Percentiles rank a stretch among this genome's conserved stretches.
Evolutionary conservation across 2,329 filamentous ascomycete species (phyloP).

Genomic region (Paraphoma sp.): DNA sequence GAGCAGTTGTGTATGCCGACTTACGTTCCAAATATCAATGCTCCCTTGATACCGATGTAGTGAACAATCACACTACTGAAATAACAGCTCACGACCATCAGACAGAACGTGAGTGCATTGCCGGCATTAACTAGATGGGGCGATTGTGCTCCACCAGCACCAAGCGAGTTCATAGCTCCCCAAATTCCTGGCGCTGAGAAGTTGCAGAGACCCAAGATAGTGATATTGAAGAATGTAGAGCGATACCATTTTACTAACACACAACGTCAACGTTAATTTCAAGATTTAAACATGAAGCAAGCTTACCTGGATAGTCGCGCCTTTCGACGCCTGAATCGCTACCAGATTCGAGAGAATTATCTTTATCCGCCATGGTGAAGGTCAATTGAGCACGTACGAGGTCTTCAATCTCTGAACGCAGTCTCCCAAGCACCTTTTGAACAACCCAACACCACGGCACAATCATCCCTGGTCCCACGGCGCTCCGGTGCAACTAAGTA

Average conservation of each 20-base stretch:
- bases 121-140: conserved; percentile 73
- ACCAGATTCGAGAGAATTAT: conserved; percentile 23
- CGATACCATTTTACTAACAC: conserved; percentile 69
- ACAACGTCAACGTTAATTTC: not conserved
- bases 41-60: conserved; percentile 73
- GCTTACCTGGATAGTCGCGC: conserved; percentile 33
- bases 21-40: conserved; percentile 73
- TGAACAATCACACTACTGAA: conserved; percentile 69
- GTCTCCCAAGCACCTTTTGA: not conserved
- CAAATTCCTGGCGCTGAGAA: conserved; percentile 75
- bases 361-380: conserved; percentile 19
- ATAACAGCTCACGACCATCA: conserved; percentile 75
- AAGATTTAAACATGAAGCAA: not conserved
- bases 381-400: not conserved
- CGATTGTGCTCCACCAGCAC: conserved; percentile 70
- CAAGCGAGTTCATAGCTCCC: conserved; percentile 74
- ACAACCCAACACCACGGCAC: not conserved
- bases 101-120: conserved; percentile 73
- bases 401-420: not conserved
- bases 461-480: not conserved
- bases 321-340: conserved; percentile 23
- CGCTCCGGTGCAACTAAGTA: not conserved
- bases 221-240: conserved; percentile 75
- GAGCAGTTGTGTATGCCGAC: conserved; percentile 14
- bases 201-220: conserved; percentile 74